phyloP scores from a whole-genome alignment of 306 rosid species.

The Vicia villosa region DNA sequence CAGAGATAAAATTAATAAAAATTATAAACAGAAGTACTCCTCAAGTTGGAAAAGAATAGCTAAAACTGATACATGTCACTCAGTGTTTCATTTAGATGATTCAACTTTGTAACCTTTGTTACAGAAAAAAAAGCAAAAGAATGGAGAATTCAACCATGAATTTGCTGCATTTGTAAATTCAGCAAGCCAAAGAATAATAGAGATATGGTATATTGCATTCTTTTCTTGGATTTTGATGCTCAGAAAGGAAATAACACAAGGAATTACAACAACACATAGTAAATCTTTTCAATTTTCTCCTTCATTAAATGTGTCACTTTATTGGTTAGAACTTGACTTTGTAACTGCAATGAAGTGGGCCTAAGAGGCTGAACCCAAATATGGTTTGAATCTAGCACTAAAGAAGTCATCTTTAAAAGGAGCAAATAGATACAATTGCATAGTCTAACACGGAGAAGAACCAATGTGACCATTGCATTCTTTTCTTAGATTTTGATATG shows the following conservation, averaged over 20 bases:
- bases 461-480: not conserved
- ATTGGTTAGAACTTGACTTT: too few relatives aligned
- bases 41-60: conserved; percentile 5
- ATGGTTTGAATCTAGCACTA: not conserved
- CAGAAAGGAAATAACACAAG: not conserved
- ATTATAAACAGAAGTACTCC: not conserved
- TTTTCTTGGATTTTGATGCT: conserved; percentile 2
- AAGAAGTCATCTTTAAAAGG: not conserved
- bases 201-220: not conserved
- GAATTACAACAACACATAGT: not conserved
- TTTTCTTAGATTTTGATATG: conserved; percentile 1
- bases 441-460: not conserved
- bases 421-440: not conserved
- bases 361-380: not conserved
- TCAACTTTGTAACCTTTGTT: not conserved
- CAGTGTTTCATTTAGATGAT: not conserved
- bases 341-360: not conserved
- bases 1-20: not conserved
- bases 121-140: not conserved
- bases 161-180: conserved; percentile 7
- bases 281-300: not conserved
- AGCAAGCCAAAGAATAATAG: not conserved
- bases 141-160: not conserved
- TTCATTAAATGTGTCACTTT: too few relatives aligned
- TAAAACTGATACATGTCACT: conserved; percentile 4